phyloP scores from a whole-genome alignment of 1,284 basidiomycete genomes.

The Fomitiporia mediterranea region DNA sequence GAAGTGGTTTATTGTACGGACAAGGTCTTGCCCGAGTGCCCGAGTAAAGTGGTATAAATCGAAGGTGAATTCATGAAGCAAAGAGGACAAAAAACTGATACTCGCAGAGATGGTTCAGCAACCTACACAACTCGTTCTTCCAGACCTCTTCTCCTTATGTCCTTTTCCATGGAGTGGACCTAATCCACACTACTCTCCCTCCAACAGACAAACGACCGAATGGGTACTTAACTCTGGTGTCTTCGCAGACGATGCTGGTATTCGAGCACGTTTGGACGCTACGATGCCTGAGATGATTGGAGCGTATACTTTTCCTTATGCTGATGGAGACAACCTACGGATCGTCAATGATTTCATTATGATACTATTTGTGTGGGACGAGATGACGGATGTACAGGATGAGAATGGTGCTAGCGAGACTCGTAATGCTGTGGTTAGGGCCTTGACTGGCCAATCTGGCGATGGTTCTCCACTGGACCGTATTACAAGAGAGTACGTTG shows the following conservation, averaged over 20 bases:
- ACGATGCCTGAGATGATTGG: conserved; percentile 58
- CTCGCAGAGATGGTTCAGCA: too few relatives aligned
- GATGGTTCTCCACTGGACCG: conserved; percentile 43
- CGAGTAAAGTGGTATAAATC: too few relatives aligned
- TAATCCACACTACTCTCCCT: conserved; percentile 44
- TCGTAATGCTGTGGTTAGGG: conserved; percentile 47
- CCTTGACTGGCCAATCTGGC: conserved; percentile 47
- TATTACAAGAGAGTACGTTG: conserved; percentile 8
- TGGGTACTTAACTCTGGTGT: conserved; percentile 60
- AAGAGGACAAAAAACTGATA: too few relatives aligned
- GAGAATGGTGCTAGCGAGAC: conserved; percentile 40
- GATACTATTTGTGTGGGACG: conserved; percentile 62
- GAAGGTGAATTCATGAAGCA: too few relatives aligned
- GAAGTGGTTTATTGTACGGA: too few relatives aligned
- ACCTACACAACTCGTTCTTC: conserved; percentile 11
- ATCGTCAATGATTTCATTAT: conserved; percentile 62
- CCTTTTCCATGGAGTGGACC: conserved; percentile 20
- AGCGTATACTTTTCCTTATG: conserved; percentile 57
- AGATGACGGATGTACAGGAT: conserved; percentile 63
- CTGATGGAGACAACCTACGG: conserved; percentile 51
- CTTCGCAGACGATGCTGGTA: conserved; percentile 54
- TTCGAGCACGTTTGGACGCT: conserved; percentile 54
- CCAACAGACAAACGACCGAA: conserved; percentile 40
- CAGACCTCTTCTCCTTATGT: conserved; percentile 22
- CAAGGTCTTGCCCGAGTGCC: too few relatives aligned